Evolutionary conservation across 2,329 filamentous ascomycete species (phyloP).

Genomic region (Pochonia chlamydosporia): DNA sequence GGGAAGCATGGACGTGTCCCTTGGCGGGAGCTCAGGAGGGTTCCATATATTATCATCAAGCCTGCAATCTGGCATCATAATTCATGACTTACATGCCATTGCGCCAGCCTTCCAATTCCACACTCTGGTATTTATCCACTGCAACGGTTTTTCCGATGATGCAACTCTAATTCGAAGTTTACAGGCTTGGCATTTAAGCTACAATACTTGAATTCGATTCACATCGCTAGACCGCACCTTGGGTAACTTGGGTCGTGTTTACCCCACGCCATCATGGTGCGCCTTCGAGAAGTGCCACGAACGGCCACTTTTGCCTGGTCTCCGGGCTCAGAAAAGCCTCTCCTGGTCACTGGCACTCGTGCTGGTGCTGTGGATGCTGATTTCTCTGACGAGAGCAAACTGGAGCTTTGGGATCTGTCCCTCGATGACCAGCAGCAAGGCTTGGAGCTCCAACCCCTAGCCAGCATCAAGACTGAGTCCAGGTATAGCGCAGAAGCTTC

Average conservation of each 20-base stretch:
- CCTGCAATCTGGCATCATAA: slow-evolving; percentile 44
- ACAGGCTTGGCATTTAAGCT: slow-evolving; percentile 3
- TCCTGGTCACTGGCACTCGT: slow-evolving; percentile 88
- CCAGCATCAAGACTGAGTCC: slow-evolving; percentile 80
- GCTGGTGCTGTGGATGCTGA: slow-evolving; percentile 94
- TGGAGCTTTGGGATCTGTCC: slow-evolving; percentile 93
- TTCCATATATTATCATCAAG: slow-evolving; percentile 13
- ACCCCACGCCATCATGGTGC: slow-evolving; percentile 65
- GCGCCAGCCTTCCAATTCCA: slow-evolving; percentile 9
- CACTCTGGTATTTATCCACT: slow-evolving; percentile 9
- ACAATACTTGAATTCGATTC: neutral
- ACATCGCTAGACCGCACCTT: slow-evolving; percentile 8
- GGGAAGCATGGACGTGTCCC: slow-evolving; percentile 4
- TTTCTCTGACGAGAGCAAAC: slow-evolving; percentile 93
- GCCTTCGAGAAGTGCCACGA: slow-evolving; percentile 90
- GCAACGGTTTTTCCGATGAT: neutral
- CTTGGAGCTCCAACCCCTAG: slow-evolving; percentile 79
- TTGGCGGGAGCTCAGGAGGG: slow-evolving; percentile 24
- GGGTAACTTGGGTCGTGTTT: slow-evolving; percentile 14
- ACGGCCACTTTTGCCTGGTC: slow-evolving; percentile 98
- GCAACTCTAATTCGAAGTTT: slow-evolving; percentile 2
- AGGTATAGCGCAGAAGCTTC: slow-evolving; percentile 51
- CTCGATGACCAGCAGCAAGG: slow-evolving; percentile 71
- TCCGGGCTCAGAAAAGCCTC: slow-evolving; percentile 68
- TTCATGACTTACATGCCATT: slow-evolving; percentile 16